Base-by-base conservation (phyloP, 768 basidiomycete species). In the Rhodotorula diobovata region DNA sequence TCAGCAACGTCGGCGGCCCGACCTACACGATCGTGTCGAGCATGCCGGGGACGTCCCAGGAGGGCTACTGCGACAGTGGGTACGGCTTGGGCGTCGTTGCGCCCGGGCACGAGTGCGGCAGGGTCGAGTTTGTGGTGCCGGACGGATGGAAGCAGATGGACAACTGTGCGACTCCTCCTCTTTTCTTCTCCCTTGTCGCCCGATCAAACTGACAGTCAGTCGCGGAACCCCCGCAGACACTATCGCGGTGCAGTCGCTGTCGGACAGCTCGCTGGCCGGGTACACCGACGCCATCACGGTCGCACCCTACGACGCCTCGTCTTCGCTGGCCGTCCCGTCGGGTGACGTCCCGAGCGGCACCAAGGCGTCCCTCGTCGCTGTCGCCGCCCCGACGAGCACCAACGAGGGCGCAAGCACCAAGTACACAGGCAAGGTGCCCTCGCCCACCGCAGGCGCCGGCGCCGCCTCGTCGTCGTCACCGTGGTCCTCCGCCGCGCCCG, bases 281-380 rank as follows among this genome's bases (percentile, higher is more conserved):
- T 76, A 73, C 69, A 76, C 75, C 35, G 75, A 76, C 64, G 61
- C 51, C 59, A 69, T 76, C 63, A 68, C 57, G 48, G 68, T 76
- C 54, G 53, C 58, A 3, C 55, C 56, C 4, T 30, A 39, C 28
- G 67, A 67, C 62, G 18, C 62, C 4, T 35, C 61, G 14, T 28
- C 35, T 15, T 58, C 70, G 34, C 45, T 41, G 4, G 39, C 39
- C 58, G 58, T 59, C 6, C 41, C 58, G 14, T 46, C 48, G 35
- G 2, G 16, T 14, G 21, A 68, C 25, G 16, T 53, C 20, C 66
- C 71, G 11, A 41, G 58, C 30, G 72, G 72, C 34, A 67, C 68
- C 1, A 28, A n/a, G 21, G 68, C 58, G 25, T 60, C 65, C 0
- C 61, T 73, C 55, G 20, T 57, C 21, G 61, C 64, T 25, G 67